These are phyloP conservation scores for Podila epigama DNA, from an alignment of 192 early-diverging fungal genomes.

Conservation along the genomic window DNA sequence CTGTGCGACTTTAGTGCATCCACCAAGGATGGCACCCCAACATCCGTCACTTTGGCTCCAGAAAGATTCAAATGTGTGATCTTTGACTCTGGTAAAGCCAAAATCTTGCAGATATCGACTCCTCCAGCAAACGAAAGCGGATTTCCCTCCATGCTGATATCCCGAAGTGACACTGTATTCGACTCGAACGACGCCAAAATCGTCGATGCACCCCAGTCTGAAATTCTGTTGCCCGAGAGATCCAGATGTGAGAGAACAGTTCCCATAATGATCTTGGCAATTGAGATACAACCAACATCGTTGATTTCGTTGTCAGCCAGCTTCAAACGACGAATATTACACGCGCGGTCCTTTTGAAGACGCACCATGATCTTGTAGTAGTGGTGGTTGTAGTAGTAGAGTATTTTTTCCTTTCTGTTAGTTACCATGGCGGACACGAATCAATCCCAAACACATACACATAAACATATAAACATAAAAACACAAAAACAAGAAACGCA, in stretches of 20 bases:
- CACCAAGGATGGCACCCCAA: slow-evolving; percentile 34
- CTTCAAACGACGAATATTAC: slow-evolving; percentile 41
- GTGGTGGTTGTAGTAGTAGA: background rate
- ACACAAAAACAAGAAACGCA: background rate
- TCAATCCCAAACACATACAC: too few relatives aligned
- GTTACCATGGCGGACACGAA: too few relatives aligned
- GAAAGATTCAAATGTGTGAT: slow-evolving; percentile 34
- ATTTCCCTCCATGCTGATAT: slow-evolving; percentile 40
- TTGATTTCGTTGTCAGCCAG: slow-evolving; percentile 37
- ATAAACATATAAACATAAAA: background rate
- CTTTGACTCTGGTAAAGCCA: slow-evolving; percentile 24
- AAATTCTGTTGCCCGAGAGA: slow-evolving; percentile 39
- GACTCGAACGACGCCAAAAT: slow-evolving; percentile 45
- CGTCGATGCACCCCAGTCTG: slow-evolving; percentile 46
- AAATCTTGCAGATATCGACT: slow-evolving; percentile 38
- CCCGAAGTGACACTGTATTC: slow-evolving; percentile 16
- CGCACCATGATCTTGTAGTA: slow-evolving; percentile 32
- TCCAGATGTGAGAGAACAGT: slow-evolving; percentile 20
- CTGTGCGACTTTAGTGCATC: slow-evolving; percentile 42
- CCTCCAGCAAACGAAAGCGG: background rate
- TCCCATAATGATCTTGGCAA: slow-evolving; percentile 34
- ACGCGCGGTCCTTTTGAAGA: slow-evolving; percentile 17
- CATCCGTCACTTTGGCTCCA: slow-evolving; percentile 46
- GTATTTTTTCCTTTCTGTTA: background rate
- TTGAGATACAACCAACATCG: slow-evolving; percentile 44